Evolutionary conservation across 2,329 filamentous ascomycete genomes (phyloP), one percentile per base, ranked within the genome.

Genomic region (Niveomyces coronatus): DNA sequence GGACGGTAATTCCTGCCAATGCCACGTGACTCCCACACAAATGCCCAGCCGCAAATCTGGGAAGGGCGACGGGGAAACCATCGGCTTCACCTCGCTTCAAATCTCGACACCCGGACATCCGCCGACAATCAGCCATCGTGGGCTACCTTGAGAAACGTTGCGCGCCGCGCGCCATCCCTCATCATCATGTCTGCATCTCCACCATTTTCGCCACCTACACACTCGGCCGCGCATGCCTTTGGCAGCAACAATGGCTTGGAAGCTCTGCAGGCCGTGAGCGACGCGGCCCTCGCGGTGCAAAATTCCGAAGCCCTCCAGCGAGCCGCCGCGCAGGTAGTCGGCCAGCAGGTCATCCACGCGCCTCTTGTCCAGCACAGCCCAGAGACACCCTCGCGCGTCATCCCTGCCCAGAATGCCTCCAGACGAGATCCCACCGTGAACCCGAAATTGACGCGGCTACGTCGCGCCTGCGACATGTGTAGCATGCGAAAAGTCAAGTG

Each of bases 401-500:
- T 51, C 26, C n/a, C 39, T 39, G 33, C 49, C 39, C 37, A 40
- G 23, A 13, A 9, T 17, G 23, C 37, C 31, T 23, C 35, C 31
- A 29, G 56, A 46, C 57, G 62, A 28, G 63, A 67, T 40, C 60
- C 62, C 7, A 61, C 57, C 10, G 53, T 65, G 38, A 67, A 66
- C 39, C 63, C 62, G 13, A 75, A 74, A 55, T 58, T 70, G 31
- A 76, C 71, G 19, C 68, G 73, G 6, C 61, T 77, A 22, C 63
- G 73, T 42, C 67, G 73, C 35, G 73, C 73, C 11, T 77, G 73
- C 47, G 73, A 77, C 46, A 71, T 77, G 64, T 77, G 73, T 52
- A 76, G 72, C 42, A 68, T 71, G 54, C 69, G 73, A 41, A 77
- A 77, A 44, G 73, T 77, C 31, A 77, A 77, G 57, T 76, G 72